Conservation (phyloP, 768 basidiomycete species). For the Tulasnella sp. region DNA sequence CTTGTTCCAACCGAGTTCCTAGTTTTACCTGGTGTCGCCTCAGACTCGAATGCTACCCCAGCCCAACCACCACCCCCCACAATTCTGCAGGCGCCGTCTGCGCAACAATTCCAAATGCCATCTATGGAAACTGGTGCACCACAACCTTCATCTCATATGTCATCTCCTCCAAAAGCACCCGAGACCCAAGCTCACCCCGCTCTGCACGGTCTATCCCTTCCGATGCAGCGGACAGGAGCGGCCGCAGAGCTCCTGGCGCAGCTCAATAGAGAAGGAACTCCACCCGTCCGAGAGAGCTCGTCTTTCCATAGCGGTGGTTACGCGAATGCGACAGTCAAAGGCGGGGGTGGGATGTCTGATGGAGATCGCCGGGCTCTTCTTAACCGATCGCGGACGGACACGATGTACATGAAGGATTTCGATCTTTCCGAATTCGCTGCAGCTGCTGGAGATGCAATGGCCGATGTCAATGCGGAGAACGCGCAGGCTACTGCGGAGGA, state of each 20-base stretch:
- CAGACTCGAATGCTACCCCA: slow-evolving; percentile 20
- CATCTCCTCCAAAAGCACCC: neutral
- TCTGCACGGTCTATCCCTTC: neutral
- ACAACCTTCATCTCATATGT: slow-evolving; percentile 20
- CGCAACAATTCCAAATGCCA: slow-evolving; percentile 1
- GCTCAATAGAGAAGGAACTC: slow-evolving; percentile 12
- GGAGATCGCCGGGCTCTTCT: slow-evolving; percentile 23
- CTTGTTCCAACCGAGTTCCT: slow-evolving; percentile 83
- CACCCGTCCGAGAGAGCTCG: neutral
- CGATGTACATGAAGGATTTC: slow-evolving; percentile 33
- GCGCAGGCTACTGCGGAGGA: neutral
- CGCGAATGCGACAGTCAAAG: slow-evolving; percentile 16
- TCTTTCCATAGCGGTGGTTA: neutral
- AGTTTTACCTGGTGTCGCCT: slow-evolving; percentile 48
- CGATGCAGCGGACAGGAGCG: neutral
- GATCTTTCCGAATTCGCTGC: slow-evolving; percentile 28
- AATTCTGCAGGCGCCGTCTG: neutral
- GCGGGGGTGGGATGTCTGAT: slow-evolving; percentile 11
- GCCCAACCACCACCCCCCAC: slow-evolving; percentile 2
- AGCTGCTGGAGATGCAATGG: slow-evolving; percentile 31
- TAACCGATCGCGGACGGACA: slow-evolving; percentile 33
- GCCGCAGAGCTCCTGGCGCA: neutral
- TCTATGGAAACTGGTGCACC: neutral
- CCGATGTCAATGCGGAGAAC: slow-evolving; percentile 23
- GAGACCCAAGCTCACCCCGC: neutral